Percentiles rank a stretch among this genome's conserved stretches.
Conservation (phyloP, 1,139 yeast species). For the Suhomyces atakaporum region DNA sequence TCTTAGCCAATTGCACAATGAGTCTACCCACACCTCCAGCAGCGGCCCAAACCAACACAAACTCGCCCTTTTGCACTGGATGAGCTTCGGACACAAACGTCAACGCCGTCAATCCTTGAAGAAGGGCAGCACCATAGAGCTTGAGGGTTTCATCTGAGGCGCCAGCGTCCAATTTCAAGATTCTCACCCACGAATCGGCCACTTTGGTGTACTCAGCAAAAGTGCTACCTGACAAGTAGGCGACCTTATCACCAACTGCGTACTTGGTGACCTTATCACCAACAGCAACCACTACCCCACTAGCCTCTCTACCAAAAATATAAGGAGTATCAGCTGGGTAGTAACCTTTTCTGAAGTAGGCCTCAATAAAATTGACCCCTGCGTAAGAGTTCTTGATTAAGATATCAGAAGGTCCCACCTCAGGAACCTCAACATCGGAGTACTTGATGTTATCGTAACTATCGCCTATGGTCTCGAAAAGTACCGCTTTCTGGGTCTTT, state of each 20-base stretch:
- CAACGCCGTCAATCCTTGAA: slow-evolving; percentile 81
- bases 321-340: slow-evolving; percentile 64
- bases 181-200: slow-evolving; percentile 28
- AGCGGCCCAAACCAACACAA: slow-evolving; percentile 81
- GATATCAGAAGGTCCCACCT: slow-evolving; percentile 54
- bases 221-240: slow-evolving; percentile 51
- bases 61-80: slow-evolving; percentile 66
- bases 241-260: slow-evolving; percentile 73
- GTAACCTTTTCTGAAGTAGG: slow-evolving; percentile 76
- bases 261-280: slow-evolving; percentile 61
- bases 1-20: slow-evolving; percentile 60
- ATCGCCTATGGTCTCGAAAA: slow-evolving; percentile 56
- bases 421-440: slow-evolving; percentile 60
- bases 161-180: slow-evolving; percentile 52
- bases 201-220: slow-evolving; percentile 74
- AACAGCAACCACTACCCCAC: slow-evolving; percentile 69
- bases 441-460: slow-evolving; percentile 41
- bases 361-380: slow-evolving; percentile 82
- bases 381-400: slow-evolving; percentile 70
- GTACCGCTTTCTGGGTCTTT: slow-evolving; percentile 55
- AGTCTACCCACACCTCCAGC: slow-evolving; percentile 91
- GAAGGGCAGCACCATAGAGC: slow-evolving; percentile 57
- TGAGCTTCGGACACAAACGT: slow-evolving; percentile 69
- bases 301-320: slow-evolving; percentile 80
- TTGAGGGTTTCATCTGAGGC: slow-evolving; percentile 50